phyloP scores from a whole-genome alignment of 306 rosid species.

The Acacia acuminata region DNA sequence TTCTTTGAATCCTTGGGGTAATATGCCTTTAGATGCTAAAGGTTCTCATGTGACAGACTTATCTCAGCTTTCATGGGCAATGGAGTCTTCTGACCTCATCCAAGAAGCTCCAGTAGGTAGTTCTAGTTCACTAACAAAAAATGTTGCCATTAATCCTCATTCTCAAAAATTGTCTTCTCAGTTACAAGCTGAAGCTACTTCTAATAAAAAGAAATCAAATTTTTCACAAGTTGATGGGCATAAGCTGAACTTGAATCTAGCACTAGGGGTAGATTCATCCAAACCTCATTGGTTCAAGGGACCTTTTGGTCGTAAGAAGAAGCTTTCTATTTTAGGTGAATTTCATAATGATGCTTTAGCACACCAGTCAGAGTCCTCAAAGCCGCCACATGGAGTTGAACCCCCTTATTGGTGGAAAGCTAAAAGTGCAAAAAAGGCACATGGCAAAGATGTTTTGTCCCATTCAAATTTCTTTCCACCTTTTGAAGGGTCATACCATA shows the following conservation, averaged over 20 bases:
- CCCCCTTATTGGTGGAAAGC: slow-evolving; percentile 32
- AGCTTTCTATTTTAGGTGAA: slow-evolving; percentile 35
- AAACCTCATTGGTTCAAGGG: slow-evolving; percentile 49
- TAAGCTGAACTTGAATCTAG: slow-evolving; percentile 36
- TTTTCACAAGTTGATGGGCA: slow-evolving; percentile 35
- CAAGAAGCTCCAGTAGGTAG: slow-evolving; percentile 29
- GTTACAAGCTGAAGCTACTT: slow-evolving; percentile 36
- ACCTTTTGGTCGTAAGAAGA: slow-evolving; percentile 49
- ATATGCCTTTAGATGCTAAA: slow-evolving; percentile 29
- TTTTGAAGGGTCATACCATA: slow-evolving; percentile 18
- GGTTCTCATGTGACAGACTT: slow-evolving; percentile 26
- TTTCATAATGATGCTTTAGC: slow-evolving; percentile 33
- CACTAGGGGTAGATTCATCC: slow-evolving; percentile 45
- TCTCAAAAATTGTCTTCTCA: slow-evolving; percentile 30
- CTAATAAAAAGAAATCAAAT: slow-evolving; percentile 42
- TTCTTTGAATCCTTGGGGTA: slow-evolving; percentile 32
- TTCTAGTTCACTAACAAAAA: slow-evolving; percentile 40
- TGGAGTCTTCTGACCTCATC: slow-evolving; percentile 28
- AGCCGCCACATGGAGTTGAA: slow-evolving; percentile 43
- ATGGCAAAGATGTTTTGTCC: slow-evolving; percentile 16
- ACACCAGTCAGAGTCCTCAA: slow-evolving; percentile 36
- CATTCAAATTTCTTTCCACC: slow-evolving; percentile 23
- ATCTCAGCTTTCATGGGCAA: slow-evolving; percentile 35
- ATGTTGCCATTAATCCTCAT: slow-evolving; percentile 29
- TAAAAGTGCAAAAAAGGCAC: slow-evolving; percentile 33